Conservation (phyloP, 2,329 filamentous ascomycete species). For the Akanthomyces lecanii region DNA sequence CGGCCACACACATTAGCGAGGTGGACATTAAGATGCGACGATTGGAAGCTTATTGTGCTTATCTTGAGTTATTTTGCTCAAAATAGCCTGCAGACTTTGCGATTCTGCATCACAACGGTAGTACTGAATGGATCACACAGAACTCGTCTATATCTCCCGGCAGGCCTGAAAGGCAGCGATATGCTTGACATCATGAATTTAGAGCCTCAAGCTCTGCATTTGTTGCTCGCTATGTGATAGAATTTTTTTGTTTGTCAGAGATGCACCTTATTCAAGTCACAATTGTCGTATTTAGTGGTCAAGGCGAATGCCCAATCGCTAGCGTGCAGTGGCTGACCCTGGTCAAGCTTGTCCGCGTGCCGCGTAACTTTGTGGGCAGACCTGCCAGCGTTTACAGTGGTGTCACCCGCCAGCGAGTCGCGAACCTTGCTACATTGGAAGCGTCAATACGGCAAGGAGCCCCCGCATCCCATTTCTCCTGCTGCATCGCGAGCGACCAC, state of each 20-base stretch:
- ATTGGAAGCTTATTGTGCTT: neutral
- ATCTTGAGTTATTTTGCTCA: neutral
- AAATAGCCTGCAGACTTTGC: neutral
- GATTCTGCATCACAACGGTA: too few relatives aligned
- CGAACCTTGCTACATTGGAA: neutral
- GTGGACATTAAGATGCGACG: too few relatives aligned
- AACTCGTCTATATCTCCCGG: neutral
- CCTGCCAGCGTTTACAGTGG: neutral
- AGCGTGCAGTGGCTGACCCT: conserved; percentile 10
- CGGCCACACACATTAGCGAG: conserved; percentile 8
- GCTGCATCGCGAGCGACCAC: conserved; percentile 7
- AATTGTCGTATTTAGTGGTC: neutral
- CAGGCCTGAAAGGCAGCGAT: neutral
- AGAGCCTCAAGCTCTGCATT: neutral
- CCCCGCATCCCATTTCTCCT: neutral
- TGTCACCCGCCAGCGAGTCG: conserved; percentile 1
- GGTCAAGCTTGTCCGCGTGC: conserved; percentile 2
- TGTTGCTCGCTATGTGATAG: neutral
- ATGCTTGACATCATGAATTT: neutral
- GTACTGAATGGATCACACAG: neutral
- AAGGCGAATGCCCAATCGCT: neutral
- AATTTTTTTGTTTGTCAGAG: neutral
- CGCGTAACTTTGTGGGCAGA: neutral
- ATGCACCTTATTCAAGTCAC: neutral
- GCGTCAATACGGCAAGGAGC: neutral